These are phyloP conservation scores for Cyclospora cayetanensis DNA, from an alignment of 169 alveolate genomes.

Conservation along the genomic window DNA sequence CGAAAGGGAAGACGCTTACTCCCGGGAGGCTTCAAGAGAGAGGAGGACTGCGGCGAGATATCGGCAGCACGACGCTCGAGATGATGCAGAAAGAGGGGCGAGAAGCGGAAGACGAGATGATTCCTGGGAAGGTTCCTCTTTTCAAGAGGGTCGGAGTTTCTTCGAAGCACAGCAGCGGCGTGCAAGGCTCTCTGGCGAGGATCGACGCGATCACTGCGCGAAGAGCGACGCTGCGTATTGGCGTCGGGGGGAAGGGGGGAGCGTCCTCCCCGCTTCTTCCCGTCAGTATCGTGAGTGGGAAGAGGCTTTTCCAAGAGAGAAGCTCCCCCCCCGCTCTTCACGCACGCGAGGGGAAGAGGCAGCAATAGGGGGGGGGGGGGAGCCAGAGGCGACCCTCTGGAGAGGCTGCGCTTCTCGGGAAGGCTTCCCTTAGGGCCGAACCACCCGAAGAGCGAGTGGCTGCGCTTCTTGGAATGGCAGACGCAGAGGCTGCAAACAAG, in stretches of 20 bases:
- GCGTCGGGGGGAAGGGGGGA: too few relatives aligned
- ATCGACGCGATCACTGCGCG: too few relatives aligned
- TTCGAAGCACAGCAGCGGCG: too few relatives aligned
- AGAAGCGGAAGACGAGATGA: neutral
- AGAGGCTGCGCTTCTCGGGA: neutral
- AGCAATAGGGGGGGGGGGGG: neutral
- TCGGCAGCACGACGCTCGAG: neutral
- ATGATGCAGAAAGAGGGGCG: neutral
- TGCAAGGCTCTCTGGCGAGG: too few relatives aligned
- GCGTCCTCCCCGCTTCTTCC: too few relatives aligned
- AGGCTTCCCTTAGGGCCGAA: neutral
- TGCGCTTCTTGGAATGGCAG: conserved; percentile 6
- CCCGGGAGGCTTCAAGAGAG: neutral
- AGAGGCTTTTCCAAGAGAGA: too few relatives aligned
- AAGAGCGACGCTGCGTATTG: too few relatives aligned
- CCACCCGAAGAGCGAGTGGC: neutral
- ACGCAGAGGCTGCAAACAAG: neutral
- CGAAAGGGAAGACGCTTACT: neutral
- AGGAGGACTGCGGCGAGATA: neutral
- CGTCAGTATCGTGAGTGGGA: too few relatives aligned
- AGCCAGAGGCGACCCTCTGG: neutral
- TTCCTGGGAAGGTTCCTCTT: too few relatives aligned
- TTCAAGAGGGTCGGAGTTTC: too few relatives aligned
- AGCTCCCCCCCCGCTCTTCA: too few relatives aligned
- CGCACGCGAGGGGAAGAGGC: neutral